Base-by-base conservation (phyloP, 495 filamentous ascomycete species). In the Tuber magnatum region DNA sequence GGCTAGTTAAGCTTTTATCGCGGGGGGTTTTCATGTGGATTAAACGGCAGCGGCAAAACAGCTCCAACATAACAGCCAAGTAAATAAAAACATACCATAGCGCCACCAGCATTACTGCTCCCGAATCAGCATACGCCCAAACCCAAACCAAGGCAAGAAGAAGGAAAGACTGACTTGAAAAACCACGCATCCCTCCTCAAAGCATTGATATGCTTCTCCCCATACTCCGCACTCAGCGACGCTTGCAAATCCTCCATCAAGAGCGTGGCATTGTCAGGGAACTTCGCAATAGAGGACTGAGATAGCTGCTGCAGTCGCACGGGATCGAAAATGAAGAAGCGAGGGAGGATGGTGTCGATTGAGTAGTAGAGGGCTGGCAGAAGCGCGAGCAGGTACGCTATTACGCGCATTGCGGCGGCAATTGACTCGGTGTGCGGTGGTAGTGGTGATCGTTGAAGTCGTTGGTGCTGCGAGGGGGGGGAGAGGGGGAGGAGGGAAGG, bases 281-380 rank as follows among this genome's bases (percentile, higher is more conserved):
- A 87, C 22, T 86, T 83, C n/a, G 80, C 84, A 78, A 96, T 89
- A 39, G 88, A 89, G 75, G 88, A 86, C 83, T 88, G 83, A 28
- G 90, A 87, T 22, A 94, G 86, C 69, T 91, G 88, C 78, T 92
- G 87, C 77, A 96, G 86, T 72, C 93, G 87, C 51, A 84, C 85
- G 4, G 87, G 87, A 46, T 88, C 83, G 84, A 96, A 94, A 84
- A 94, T 88, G 87, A 92, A 94, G 86, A 93, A 92, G 72, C 84
- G 86, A 71, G 92, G 88, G 40, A 94, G 87, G 80, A 90, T 88
- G 71, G 89, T 85, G 81, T 94, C 90, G 73, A 93, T 80, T 78
- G 87, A 86, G 85, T 87, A 89, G 83, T 88, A 87, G 56, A 92
- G 75, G 61, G 89, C 86, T 2, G 89, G 83, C 71, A 92, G 78